Base-by-base conservation (phyloP, 2,329 filamentous ascomycete species). In the Shiraia bambusicola region DNA sequence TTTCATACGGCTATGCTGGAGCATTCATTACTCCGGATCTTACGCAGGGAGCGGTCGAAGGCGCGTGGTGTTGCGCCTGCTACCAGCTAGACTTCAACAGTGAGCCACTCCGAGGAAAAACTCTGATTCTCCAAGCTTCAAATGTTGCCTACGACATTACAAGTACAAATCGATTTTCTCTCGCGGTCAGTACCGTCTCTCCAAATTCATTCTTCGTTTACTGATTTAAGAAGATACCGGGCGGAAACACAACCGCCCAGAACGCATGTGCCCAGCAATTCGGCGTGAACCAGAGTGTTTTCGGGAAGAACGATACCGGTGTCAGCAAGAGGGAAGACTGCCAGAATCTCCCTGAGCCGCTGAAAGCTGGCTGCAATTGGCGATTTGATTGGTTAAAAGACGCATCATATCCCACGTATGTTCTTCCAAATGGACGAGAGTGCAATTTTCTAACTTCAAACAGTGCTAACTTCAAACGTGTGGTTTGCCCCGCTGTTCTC, bases 1-100 rank as follows among this genome's bases (percentile, higher is more conserved):
- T 82, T 10, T 74, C 81, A 13, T 86, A 85, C 56, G 83, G 83
- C 11, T 86, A 81, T 56, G 81, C 83, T 1, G 82, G 83, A 10
- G 81, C 80, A 7, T 73, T 71, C 35, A 73, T 86, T 49, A 46
- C 59, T 63, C 45, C 56, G 11, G 42, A 49, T 6, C 34, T 64
- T 28, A 56, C 51, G 1, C 44, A 44, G 2, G 79, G 52, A 26
- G 73, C 75, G 28, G 76, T 70, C 2, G 83, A 86, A 63, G 68
- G 71, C 1, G 73, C 67, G n/a, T 84, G 81, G 79, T 87, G 83
- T 69, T 87, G 83, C 60, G 77, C 76, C 35, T 85, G 82, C 65
- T 85, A 83, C 57, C 73, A 79, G 65, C 67, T 83, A 40, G 80
- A 78, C 10, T 82, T 83, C 58, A 82, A 78, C 9, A 75, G 72